Percentiles rank a stretch among this genome's conserved stretches.
Conservation (phyloP, 306 rosid species). For the Clitoria ternatea region DNA sequence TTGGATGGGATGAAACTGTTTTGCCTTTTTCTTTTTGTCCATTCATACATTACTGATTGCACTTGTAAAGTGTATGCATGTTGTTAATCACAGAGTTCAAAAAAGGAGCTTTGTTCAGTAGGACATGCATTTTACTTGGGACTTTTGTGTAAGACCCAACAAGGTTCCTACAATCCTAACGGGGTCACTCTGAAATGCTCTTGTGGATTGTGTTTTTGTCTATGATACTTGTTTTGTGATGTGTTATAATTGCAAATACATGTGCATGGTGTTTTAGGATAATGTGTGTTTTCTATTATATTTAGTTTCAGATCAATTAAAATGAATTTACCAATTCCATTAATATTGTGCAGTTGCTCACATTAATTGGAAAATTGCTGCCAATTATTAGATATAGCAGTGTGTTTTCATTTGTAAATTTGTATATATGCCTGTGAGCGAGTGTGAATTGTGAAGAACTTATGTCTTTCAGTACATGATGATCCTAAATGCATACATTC, state of each 20-base stretch:
- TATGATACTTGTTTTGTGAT: not conserved
- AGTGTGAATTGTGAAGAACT: not conserved
- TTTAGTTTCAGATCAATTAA: not conserved
- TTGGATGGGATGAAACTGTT: no score
- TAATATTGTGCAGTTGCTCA: not conserved
- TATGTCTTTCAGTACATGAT: not conserved
- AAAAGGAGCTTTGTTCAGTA: no score
- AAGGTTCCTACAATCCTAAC: not conserved
- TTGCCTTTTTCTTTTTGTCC: no score
- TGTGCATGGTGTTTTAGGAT: not conserved
- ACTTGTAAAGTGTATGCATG: no score
- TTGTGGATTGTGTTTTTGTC: not conserved
- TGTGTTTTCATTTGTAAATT: no score
- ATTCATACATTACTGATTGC: no score
- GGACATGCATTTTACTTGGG: no score
- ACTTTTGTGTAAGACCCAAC: no score
- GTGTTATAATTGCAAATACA: not conserved
- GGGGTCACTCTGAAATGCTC: not conserved
- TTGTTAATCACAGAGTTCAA: no score
- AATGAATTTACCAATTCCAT: not conserved
- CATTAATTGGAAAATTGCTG: not conserved
- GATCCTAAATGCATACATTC: slow-evolving; percentile 5
- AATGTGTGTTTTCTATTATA: not conserved
- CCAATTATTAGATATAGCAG: slow-evolving; percentile 6
- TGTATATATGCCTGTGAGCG: not conserved